These are phyloP conservation scores for Mrakia blollopis DNA, from an alignment of 768 basidiomycete species.

Conservation along the genomic window DNA sequence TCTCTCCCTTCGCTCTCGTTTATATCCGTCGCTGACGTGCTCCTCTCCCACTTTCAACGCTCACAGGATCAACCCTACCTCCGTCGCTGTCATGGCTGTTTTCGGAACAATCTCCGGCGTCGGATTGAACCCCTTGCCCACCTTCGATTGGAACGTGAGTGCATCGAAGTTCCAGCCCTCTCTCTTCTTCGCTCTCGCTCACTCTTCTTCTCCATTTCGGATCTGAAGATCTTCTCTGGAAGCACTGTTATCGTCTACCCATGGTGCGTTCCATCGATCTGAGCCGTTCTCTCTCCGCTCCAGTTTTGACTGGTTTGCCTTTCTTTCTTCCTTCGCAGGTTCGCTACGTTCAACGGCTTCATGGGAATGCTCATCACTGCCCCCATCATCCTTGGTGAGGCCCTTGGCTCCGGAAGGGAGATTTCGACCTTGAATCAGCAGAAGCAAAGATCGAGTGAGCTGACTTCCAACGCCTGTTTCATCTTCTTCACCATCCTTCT, in stretches of 20 bases:
- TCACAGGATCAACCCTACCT: constrained; percentile 45
- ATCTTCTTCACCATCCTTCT: constrained; percentile 15
- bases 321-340: no score
- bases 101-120: constrained; percentile 41
- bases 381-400: constrained; percentile 33
- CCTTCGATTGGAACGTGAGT: constrained; percentile 46
- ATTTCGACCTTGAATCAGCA: no score
- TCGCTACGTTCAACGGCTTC: constrained; percentile 47
- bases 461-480: no score
- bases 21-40: no score
- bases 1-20: neutral
- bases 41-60: neutral
- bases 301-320: no score
- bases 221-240: constrained; percentile 31
- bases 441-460: no score
- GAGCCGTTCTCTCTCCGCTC: no score
- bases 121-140: constrained; percentile 46
- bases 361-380: constrained; percentile 40
- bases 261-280: no score
- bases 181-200: no score
- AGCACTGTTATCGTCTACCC: constrained; percentile 41
- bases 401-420: no score
- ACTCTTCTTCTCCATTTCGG: no score
- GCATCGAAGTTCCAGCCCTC: no score
- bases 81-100: constrained; percentile 42